Base-by-base conservation (phyloP, 2,329 filamentous ascomycete species). In the Simplicillium aogashimaense region DNA sequence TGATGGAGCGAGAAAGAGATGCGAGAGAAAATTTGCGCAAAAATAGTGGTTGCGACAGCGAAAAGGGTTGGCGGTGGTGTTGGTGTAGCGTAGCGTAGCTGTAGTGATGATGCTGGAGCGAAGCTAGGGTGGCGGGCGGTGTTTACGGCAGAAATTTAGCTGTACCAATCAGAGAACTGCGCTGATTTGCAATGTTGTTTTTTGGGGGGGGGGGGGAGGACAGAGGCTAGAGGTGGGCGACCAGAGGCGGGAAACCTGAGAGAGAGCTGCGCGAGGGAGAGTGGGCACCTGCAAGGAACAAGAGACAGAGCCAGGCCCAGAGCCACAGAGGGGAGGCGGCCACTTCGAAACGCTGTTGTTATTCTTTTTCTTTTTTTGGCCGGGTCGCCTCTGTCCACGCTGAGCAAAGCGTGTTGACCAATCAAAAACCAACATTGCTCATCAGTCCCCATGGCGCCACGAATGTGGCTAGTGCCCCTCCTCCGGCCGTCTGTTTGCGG, bases 111-210 rank as follows among this genome's bases (percentile, higher is more conserved):
- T 38, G 42, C 35, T 38, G 14, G 42, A 41, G 38, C 30, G 29
- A 32, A 15, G 25, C 16, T 32, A 31, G 29, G 36, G 42, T 34
- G 38, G 42, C 38, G 38, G 41, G 41, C 38, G 42, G 42, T 43
- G 42, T 43, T 41, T 40, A 41, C 20, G 42, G 42, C 42, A 43
- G 42, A 43, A 43, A 43, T 43, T 43, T 43, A 41, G 42, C 41
- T 38, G 29, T n/a, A 9, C 30, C 13, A 13, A 35, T 31, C 37
- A 35, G 28, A 36, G 33, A 34, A 33, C 28, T 3, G 28, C 32
- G 41, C 30, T 43, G 42, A 40, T 40, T 38, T 15, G 20, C 18
- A 40, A 34, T 43, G 42, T 40, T 43, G 37, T 43, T 43, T 37
- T 40, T 40, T 38, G 37, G 25, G 42, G n/a, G n/a, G n/a, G n/a